Evolutionary conservation across 805 yeast species (phyloP).

Genomic region (Kluyveromyces wickerhamii): DNA sequence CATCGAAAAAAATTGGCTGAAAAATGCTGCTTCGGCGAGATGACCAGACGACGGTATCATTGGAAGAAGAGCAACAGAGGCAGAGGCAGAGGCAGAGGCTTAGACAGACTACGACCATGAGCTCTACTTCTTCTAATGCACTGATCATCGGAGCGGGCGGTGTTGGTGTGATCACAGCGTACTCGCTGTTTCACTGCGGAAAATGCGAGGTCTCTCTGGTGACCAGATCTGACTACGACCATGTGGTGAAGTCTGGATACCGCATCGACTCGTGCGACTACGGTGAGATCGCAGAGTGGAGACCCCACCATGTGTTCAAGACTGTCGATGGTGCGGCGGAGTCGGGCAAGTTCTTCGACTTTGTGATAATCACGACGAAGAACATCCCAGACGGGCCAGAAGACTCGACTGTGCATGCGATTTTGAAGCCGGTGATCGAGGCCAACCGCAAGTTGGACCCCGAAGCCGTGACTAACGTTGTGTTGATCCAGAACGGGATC

Average conservation of each 20-base stretch:
- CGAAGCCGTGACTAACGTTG: slow-evolving; percentile 35
- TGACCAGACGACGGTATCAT: too few species aligned
- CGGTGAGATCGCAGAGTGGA: slow-evolving; percentile 47
- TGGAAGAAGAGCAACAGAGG: too few species aligned
- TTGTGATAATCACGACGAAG: slow-evolving; percentile 55
- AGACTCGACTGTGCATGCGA: slow-evolving; percentile 39
- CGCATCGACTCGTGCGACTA: slow-evolving; percentile 54
- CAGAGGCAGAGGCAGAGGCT: too few species aligned
- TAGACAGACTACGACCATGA: too few species aligned
- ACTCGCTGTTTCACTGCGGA: slow-evolving; percentile 44
- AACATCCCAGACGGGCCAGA: slow-evolving; percentile 55
- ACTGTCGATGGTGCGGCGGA: slow-evolving; percentile 40
- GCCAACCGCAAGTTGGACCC: slow-evolving; percentile 18
- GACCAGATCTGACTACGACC: slow-evolving; percentile 56
- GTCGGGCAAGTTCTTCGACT: slow-evolving; percentile 42
- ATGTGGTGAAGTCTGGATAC: slow-evolving; percentile 46
- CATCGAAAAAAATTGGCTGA: too few species aligned
- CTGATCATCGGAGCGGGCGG: slow-evolving; percentile 79
- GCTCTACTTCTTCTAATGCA: too few species aligned
- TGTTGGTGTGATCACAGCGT: slow-evolving; percentile 72
- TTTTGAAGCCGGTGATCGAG: slow-evolving; percentile 44
- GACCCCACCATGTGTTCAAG: slow-evolving; percentile 45
- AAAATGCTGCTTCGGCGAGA: too few species aligned
- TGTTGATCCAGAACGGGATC: slow-evolving; percentile 61
- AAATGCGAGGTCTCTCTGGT: slow-evolving; percentile 50